phyloP scores from a whole-genome alignment of 768 basidiomycete genomes.

The Boletus insuetus region DNA sequence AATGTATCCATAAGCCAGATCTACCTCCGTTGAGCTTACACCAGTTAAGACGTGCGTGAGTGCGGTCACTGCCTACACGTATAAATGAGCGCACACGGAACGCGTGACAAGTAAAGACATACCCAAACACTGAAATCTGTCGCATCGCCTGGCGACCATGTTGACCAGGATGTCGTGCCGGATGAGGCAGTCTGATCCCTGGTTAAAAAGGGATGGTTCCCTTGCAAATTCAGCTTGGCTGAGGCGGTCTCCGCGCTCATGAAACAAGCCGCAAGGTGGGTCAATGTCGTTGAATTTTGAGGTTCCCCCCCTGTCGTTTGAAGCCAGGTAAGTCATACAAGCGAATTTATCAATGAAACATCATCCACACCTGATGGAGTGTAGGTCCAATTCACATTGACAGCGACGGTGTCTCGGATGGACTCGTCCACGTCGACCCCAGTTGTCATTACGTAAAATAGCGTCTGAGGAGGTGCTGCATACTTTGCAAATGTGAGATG shows the following conservation, averaged over 20 bases:
- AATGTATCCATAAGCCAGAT: background rate
- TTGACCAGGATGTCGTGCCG: background rate
- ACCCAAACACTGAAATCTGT: background rate
- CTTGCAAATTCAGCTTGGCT: background rate
- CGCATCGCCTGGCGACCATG: background rate
- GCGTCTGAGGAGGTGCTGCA: background rate
- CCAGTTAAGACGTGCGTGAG: background rate
- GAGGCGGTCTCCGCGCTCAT: background rate
- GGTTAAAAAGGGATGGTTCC: background rate
- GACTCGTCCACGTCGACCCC: background rate
- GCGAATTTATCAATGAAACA: background rate
- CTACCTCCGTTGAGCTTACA: too few species aligned
- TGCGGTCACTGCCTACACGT: background rate
- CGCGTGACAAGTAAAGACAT: background rate
- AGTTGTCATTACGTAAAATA: background rate
- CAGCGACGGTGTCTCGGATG: background rate
- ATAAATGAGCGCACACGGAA: background rate
- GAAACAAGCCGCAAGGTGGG: background rate
- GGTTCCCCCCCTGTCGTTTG: background rate
- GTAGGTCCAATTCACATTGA: background rate
- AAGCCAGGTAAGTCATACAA: background rate
- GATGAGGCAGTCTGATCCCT: background rate
- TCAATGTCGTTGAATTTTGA: background rate
- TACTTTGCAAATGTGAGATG: background rate
- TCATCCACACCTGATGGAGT: background rate